phyloP scores from a whole-genome alignment of 2,329 filamentous ascomycete genomes.

The Fusarium continuum region DNA sequence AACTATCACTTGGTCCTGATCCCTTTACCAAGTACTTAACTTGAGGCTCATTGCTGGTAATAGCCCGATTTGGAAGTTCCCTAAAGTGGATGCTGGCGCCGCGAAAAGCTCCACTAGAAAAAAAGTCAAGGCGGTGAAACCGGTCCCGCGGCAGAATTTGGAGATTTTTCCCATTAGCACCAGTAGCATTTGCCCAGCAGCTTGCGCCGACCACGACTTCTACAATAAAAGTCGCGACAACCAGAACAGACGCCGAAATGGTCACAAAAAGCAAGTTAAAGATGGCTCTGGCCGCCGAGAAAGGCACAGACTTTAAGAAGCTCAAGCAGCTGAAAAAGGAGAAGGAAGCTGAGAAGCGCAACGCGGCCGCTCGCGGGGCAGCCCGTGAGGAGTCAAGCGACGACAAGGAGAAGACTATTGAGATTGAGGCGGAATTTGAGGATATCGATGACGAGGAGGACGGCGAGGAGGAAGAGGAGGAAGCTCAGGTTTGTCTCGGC shows the following conservation, averaged over 20 bases:
- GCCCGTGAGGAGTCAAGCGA: slow-evolving; percentile 45
- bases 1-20: neutral
- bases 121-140: slow-evolving; percentile 42
- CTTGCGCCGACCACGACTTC: slow-evolving; percentile 27
- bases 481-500: slow-evolving; percentile 40
- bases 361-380: slow-evolving; percentile 42
- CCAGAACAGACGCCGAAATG: slow-evolving; percentile 44
- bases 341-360: slow-evolving; percentile 55
- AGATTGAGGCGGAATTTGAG: slow-evolving; percentile 50
- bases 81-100: neutral
- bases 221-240: slow-evolving; percentile 25
- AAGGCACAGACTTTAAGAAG: slow-evolving; percentile 63
- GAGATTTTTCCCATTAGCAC: slow-evolving; percentile 44
- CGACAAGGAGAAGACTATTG: slow-evolving; percentile 47
- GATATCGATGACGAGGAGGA: slow-evolving; percentile 52
- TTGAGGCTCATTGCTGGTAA: neutral
- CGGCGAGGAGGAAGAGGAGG: slow-evolving; percentile 46
- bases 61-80: slow-evolving; percentile 9
- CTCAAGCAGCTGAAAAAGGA: slow-evolving; percentile 59
- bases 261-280: slow-evolving; percentile 61
- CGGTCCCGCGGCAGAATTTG: slow-evolving; percentile 43
- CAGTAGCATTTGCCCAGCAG: slow-evolving; percentile 28
- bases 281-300: slow-evolving; percentile 63
- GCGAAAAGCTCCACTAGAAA: slow-evolving; percentile 40
- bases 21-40: neutral